phyloP scores from a whole-genome alignment of 176 grass and related monocot genomes.

The Aegilops tauschii region DNA sequence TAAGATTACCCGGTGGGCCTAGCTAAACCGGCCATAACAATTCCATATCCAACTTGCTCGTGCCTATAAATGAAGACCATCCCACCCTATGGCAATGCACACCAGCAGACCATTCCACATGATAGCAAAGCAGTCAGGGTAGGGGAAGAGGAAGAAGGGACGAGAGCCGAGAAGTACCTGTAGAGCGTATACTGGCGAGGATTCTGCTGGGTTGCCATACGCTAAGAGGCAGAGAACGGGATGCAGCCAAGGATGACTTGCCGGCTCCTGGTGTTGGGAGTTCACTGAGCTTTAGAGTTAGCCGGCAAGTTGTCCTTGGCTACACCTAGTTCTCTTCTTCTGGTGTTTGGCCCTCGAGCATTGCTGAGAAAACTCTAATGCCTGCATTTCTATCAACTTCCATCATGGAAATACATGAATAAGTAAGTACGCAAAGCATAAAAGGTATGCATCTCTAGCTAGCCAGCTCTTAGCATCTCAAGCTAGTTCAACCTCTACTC shows the following conservation, averaged over 20 bases:
- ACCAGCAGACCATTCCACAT: constrained; percentile 14
- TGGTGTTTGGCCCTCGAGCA: constrained; percentile 42
- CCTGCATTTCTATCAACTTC: background rate
- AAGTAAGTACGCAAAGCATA: constrained; percentile 2
- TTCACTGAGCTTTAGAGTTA: constrained; percentile 22
- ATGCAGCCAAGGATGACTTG: constrained; percentile 79
- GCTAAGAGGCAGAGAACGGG: constrained; percentile 46
- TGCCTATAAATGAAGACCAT: constrained; percentile 45
- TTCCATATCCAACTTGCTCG: constrained; percentile 32
- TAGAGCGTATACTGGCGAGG: background rate
- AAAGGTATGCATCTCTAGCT: background rate
- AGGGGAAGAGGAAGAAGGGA: background rate
- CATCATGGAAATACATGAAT: background rate
- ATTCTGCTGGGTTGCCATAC: constrained; percentile 43
- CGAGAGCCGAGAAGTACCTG: background rate
- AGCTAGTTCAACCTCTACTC: background rate
- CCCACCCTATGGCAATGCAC: constrained; percentile 9
- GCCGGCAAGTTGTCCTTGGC: constrained; percentile 64
- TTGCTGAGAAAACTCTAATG: background rate
- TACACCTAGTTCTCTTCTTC: constrained; percentile 59
- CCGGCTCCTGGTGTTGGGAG: constrained; percentile 23
- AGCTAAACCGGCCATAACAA: background rate
- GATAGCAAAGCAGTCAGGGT: constrained; percentile 12
- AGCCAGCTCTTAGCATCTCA: background rate
- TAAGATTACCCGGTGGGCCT: no score